Evolutionary conservation across 345 rosid genomes (phyloP), one percentile per base, ranked within the genome.

Genomic region (Mangifera indica): DNA sequence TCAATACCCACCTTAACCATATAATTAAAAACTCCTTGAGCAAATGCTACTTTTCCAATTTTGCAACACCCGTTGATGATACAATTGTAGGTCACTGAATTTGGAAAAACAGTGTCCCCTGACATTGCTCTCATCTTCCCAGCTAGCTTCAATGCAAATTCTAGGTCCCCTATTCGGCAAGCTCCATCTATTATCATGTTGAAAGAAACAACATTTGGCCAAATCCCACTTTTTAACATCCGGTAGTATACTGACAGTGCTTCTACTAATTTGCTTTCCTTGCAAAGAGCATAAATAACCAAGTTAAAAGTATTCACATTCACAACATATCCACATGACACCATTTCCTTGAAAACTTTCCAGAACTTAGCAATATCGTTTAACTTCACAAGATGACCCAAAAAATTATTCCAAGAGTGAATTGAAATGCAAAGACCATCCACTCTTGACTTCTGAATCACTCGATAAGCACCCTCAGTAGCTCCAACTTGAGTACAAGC

Each of bases 131-230:
- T 76, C 84, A 88, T 83, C 78, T 84, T 88, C 72, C 65, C 58
- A 21, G 79, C 48, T 20, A 87, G 80, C 75, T 66, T 67, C 77
- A 80, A 66, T 51, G 88, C 84, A 11, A 83, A 74, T 26, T 57
- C 74, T 83, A 87, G 74, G 57, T 79, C 84, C 7, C 81, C 84
- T 1, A 53, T 68, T 79, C 75, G 80, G 68, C 84, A 83, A 77
- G 88, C 86, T 76, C 84, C 90, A 84, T 86, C 87, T 20, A 91
- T 82, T 14, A 88, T 87, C 90, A 88, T 81, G 66, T 87, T 91
- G 75, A 87, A 85, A 69, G 87, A 84, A 76, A 88, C 88, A 82
- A 83, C 84, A 74, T 91, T 88, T 66, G 93, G 93, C 85, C 86
- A 78, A 48, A 83, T 69, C 25, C 90, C 88, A 72, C 78, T 25